phyloP scores from a whole-genome alignment of 129 eudicot genomes.

The Ambrosia trifida region DNA sequence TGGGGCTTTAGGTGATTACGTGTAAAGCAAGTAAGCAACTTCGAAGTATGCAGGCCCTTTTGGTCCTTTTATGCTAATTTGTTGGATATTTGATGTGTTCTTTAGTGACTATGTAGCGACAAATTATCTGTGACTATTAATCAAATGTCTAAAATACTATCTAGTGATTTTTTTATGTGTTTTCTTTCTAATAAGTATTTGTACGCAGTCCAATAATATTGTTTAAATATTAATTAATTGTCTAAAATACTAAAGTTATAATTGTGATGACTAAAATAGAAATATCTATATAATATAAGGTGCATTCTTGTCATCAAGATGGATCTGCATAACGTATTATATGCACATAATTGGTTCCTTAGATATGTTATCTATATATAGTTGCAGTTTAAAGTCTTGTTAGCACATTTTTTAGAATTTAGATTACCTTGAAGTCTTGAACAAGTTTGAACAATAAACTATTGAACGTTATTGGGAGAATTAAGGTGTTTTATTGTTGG shows the following conservation, averaged over 20 bases:
- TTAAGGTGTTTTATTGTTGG: not conserved
- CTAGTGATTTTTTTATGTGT: no score
- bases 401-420: not conserved
- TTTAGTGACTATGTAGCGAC: no score
- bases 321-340: not conserved
- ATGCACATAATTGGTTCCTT: not conserved
- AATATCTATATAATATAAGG: conserved; percentile 6
- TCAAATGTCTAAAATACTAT: not conserved
- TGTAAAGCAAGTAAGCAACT: not conserved
- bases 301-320: conserved; percentile 12
- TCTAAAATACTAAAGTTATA: no score
- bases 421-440: no score
- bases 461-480: not conserved
- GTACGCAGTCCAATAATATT: not conserved
- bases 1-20: not conserved
- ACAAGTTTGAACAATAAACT: not conserved
- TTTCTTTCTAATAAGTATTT: not conserved
- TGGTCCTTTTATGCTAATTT: not conserved
- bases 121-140: not conserved
- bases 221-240: not conserved
- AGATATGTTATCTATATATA: conserved; percentile 2
- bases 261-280: not conserved
- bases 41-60: conserved; percentile 5
- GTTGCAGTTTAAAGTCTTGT: conserved; percentile 1
- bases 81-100: conserved; percentile 1